Percentiles rank a stretch among this genome's conserved stretches.
Evolutionary conservation across 2,329 filamentous ascomycete species (phyloP).

Genomic region (Trichoderma koningiopsis): DNA sequence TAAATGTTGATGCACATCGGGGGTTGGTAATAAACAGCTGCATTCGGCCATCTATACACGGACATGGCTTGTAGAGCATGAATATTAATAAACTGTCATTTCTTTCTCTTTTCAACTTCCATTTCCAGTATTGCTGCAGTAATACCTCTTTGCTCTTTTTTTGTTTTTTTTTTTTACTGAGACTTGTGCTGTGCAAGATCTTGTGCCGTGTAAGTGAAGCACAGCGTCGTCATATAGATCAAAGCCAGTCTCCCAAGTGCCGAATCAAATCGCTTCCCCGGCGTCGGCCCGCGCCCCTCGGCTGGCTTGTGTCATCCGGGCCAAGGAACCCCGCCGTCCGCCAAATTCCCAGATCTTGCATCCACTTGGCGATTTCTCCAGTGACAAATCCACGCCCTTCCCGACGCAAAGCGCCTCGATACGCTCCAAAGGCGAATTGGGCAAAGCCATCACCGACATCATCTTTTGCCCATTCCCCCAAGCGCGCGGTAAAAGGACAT

Average conservation of each 20-base stretch:
- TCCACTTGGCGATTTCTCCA: neutral
- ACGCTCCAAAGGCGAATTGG: neutral
- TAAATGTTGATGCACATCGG: neutral
- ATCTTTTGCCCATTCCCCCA: neutral
- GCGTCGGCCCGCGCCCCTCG: conserved; percentile 10
- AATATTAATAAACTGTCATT: neutral
- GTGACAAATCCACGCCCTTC: neutral
- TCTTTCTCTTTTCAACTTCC: neutral
- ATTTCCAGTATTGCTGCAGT: neutral
- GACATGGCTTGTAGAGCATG: neutral
- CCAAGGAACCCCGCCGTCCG: neutral
- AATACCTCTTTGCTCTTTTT: neutral
- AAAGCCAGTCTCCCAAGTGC: neutral
- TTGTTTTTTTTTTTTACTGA: neutral
- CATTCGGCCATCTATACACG: neutral
- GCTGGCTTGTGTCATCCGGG: conserved; percentile 3
- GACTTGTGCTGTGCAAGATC: neutral
- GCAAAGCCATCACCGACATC: neutral
- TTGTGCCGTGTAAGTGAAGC: neutral
- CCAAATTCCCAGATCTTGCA: neutral
- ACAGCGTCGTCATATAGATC: neutral
- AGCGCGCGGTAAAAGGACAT: neutral
- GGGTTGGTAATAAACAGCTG: neutral
- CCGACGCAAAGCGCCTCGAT: conserved; percentile 13
- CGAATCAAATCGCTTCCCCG: neutral